These are phyloP conservation scores for Phytophthora syringae DNA, from an alignment of 352 stramenopile genomes.

Conservation along the genomic window DNA sequence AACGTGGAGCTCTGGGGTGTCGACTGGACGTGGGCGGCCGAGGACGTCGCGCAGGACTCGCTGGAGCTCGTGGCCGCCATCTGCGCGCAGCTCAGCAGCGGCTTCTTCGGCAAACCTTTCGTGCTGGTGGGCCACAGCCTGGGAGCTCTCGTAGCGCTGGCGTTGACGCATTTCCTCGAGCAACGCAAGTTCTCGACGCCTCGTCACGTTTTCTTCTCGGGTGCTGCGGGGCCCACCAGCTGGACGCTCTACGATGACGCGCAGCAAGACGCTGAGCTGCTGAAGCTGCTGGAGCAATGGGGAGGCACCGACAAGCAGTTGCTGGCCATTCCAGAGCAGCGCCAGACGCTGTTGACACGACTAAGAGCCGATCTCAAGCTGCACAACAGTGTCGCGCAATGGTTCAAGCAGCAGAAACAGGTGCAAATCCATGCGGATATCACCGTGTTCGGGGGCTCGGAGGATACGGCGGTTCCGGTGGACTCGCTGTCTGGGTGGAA, in stretches of 20 bases:
- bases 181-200: slow-evolving; percentile 54
- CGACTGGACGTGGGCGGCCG: slow-evolving; percentile 54
- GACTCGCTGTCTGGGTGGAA: slow-evolving; percentile 50
- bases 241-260: slow-evolving; percentile 50
- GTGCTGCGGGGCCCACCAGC: slow-evolving; percentile 39
- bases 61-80: slow-evolving; percentile 47
- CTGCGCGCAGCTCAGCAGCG: slow-evolving; percentile 43
- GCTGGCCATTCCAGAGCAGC: slow-evolving; percentile 53
- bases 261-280: slow-evolving; percentile 42
- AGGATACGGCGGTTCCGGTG: slow-evolving; percentile 45
- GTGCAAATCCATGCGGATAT: slow-evolving; percentile 40
- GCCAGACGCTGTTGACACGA: slow-evolving; percentile 36
- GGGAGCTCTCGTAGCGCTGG: slow-evolving; percentile 63
- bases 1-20: slow-evolving; percentile 67
- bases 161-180: slow-evolving; percentile 55
- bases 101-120: slow-evolving; percentile 83
- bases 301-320: slow-evolving; percentile 65
- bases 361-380: slow-evolving; percentile 57
- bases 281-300: slow-evolving; percentile 59
- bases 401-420: slow-evolving; percentile 33
- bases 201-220: slow-evolving; percentile 69
- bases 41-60: slow-evolving; percentile 21
- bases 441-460: slow-evolving; percentile 61
- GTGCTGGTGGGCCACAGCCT: slow-evolving; percentile 74
- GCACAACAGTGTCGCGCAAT: slow-evolving; percentile 59